phyloP scores from a whole-genome alignment of 352 stramenopile genomes.

The Phytophthora hibernalis region DNA sequence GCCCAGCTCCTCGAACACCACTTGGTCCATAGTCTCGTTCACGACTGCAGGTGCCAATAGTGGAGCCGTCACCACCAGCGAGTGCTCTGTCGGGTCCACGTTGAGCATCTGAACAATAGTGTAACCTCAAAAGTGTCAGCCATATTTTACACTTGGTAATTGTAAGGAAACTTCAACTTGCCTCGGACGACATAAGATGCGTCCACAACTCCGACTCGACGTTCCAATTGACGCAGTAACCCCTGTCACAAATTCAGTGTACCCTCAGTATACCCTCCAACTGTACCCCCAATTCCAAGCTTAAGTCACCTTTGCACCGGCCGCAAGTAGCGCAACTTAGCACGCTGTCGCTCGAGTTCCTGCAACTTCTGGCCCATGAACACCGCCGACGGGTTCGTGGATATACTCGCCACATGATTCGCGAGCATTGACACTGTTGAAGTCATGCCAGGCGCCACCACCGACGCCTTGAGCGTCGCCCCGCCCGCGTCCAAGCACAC shows the following conservation, averaged over 20 bases:
- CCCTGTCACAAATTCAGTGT: slow-evolving; percentile 40
- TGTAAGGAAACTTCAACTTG: slow-evolving; percentile 24
- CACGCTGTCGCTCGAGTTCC: slow-evolving; percentile 60
- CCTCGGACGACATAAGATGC: slow-evolving; percentile 59
- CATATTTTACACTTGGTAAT: not conserved
- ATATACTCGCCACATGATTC: slow-evolving; percentile 56
- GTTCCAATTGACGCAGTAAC: slow-evolving; percentile 87
- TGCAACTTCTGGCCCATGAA: slow-evolving; percentile 58
- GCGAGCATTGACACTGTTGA: slow-evolving; percentile 33
- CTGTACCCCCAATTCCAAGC: not conserved
- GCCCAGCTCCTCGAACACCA: slow-evolving; percentile 81
- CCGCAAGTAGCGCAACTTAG: slow-evolving; percentile 53
- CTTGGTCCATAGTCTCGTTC: slow-evolving; percentile 79
- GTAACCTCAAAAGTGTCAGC: not conserved
- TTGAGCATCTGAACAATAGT: slow-evolving; percentile 52
- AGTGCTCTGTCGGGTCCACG: slow-evolving; percentile 54
- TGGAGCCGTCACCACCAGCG: slow-evolving; percentile 66
- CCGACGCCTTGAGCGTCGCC: slow-evolving; percentile 68
- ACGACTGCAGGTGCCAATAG: slow-evolving; percentile 62
- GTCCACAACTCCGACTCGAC: slow-evolving; percentile 69
- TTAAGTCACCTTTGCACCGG: slow-evolving; percentile 39
- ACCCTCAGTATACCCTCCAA: slow-evolving; percentile 32
- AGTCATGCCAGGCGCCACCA: slow-evolving; percentile 29
- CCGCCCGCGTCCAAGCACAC: slow-evolving; percentile 68
- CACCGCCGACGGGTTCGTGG: slow-evolving; percentile 25